Evolutionary conservation across 169 alveolate genomes (phyloP), one percentile per base, ranked within the genome.

Genomic region (Plasmodium reichenowi): DNA sequence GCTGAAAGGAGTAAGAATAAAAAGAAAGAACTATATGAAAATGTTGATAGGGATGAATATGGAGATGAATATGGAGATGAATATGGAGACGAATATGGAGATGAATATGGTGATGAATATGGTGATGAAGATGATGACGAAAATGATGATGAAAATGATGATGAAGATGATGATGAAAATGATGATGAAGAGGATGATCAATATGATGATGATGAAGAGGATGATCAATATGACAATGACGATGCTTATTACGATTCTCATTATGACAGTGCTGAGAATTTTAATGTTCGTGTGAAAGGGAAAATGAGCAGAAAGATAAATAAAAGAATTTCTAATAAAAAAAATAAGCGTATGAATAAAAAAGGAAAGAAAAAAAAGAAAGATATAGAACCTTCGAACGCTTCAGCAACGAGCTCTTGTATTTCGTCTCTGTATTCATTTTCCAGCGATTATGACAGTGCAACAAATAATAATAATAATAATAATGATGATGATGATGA

Each of bases 361-460:
- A 38, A 38, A 38, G 47, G 47, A 24, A 74, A 60, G 64, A 24
- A 66, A 26, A 26, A 43, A 13, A 50, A 59, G 38, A 54, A 58
- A n/a, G 64, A 60, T 20, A n/a, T 20, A n/a, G 88, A 45, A 13
- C 62, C 88, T 59, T 38, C 10, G 8, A 38, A 38, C 47, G 47
- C 9, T 38, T 38, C 47, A 38, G 22, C 48, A 12, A 71, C 58
- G 0, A 75, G 75, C 6, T 75, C 88, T 0, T 62, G 88, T 56
- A 24, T 75, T 9, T 75, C 88, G 0, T 26, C 75, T 3, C 26
- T 75, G 26, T 75, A 75, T 15, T 75, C 88, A 7, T 75, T 75
- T 20, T 75, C 88, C 13, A 75, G 88, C 24, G 88, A 75, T 48
- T 75, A 52, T 2, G 43, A 22, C 50, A 75, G 88, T 8, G 6